Evolutionary conservation across 148 eudicot genomes (phyloP), one percentile per base, ranked within the genome.

Genomic region (Rhododendron simsii): DNA sequence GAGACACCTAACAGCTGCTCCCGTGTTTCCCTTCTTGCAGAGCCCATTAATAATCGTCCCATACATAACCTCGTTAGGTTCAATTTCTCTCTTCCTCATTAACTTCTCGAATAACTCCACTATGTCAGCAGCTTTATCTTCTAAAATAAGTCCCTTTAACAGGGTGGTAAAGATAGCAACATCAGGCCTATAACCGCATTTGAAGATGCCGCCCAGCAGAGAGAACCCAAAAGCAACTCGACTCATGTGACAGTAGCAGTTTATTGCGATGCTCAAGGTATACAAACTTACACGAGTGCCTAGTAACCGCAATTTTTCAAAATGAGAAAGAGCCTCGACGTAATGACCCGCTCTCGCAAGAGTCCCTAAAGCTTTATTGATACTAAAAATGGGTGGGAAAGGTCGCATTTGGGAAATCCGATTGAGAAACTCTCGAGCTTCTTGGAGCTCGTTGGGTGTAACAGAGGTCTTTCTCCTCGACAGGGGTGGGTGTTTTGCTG

Each of bases 11-110:
- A 69, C 12, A 13, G 86, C 89, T 7, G 28, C 9, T 10, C 28
- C 33, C 16, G 71, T n/a, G 15, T 87, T 51, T 13, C 89, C 87
- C 15, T 7, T 41, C 44, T 55, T 84, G 81, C 87, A 87, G 20
- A 87, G 30, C 37, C 87, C 87, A 33, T 85, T 75, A 21, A 87
- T 18, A 21, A 85, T 12, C 0, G 79, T 75, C 7, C 78, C 81
- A 44, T 47, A 84, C 10, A 50, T 84, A 69, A 81, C 51, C 2
- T 50, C 71, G 26, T 79, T 15, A 7, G 84, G 86, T 41, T 78
- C 13, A 23, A 84, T 30, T 6, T 47, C 74, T 39, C 21, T 63
- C 12, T 21, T 33, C 14, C 59, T 21, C 33, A 74, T 35, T 35
- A 28, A 51, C 37, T 28, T 74, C n/a, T 47, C 10, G 23, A 83